Evolutionary conservation across 2,329 filamentous ascomycete species (phyloP), one percentile per base, ranked within the genome.

Genomic region (Trichoderma sp.): DNA sequence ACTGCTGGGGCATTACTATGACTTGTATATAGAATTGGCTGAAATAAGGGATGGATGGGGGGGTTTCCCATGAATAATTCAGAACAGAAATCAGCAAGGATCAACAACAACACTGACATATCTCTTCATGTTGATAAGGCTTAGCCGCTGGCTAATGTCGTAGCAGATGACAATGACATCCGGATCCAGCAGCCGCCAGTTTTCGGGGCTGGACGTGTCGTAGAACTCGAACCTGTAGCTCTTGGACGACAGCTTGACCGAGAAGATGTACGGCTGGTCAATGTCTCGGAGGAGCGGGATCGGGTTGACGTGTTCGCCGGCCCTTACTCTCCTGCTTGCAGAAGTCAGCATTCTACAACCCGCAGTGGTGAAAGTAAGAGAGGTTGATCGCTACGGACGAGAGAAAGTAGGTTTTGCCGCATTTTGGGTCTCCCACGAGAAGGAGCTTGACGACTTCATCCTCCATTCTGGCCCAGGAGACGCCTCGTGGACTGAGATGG

Each of bases 361-460:
- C 43, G 56, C 21, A 1, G 41, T 10, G 9, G 64, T 34, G 3
- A 17, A n/a, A n/a, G n/a, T n/a, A n/a, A 61, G 30, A 24, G 67
- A 0, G 21, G 19, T 41, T 50, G 48, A 24, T 24, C 21, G 30
- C 26, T 70, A 81, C 85, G 68, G 71, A 88, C 85, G 85, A 86
- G 71, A 88, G 72, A 73, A 88, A 87, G 0, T 82, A 85, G 24
- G 84, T 85, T 74, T 88, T 88, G 63, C 85, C 85, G 68, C 84
- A 84, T 71, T 79, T 79, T 66, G 82, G 80, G 74, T 88, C 85
- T 39, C 86, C 85, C n/a, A 88, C 76, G 21, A 88, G 73, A 30
- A 88, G 73, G 15, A 88, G 76, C n/a, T 78, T 84, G 70, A 86
- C 77, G 56, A 77, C 77, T 63, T 81, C 74, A 44, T 77, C 69